These are phyloP conservation scores for Dryadomyces quercus-mongolicae DNA, from an alignment of 2,329 filamentous ascomycete genomes.

Conservation along the genomic window DNA sequence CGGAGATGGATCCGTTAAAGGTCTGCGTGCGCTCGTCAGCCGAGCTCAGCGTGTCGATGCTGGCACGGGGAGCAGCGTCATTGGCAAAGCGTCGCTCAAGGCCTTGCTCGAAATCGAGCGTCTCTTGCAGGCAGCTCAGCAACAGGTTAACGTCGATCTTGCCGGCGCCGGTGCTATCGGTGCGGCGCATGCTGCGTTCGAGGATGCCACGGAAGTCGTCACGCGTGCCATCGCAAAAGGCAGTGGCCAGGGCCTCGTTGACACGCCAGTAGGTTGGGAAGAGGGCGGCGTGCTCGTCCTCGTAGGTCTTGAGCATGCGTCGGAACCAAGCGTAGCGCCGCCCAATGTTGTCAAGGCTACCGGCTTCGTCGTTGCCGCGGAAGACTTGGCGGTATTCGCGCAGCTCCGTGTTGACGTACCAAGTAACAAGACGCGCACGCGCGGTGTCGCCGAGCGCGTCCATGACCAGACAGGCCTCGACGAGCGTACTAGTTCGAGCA, in stretches of 20 bases:
- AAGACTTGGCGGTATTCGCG: conserved; percentile 95
- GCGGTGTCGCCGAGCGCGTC: conserved; percentile 88
- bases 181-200: conserved; percentile 70
- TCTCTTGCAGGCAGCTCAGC: conserved; percentile 44
- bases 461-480: conserved; percentile 86
- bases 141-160: conserved; percentile 28
- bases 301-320: conserved; percentile 88
- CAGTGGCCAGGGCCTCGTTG: conserved; percentile 76
- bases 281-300: conserved; percentile 79
- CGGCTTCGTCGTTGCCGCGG: conserved; percentile 90
- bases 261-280: conserved; percentile 86
- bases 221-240: conserved; percentile 89
- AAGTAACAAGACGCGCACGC: conserved; percentile 69
- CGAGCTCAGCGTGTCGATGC: conserved; percentile 81
- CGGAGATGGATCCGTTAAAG: conserved; percentile 85
- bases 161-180: conserved; percentile 51
- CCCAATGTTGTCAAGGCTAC: conserved; percentile 91
- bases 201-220: conserved; percentile 93
- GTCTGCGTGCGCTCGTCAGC: conserved; percentile 61
- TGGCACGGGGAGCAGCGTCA: conserved; percentile 53
- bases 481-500: conserved; percentile 55
- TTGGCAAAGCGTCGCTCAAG: conserved; percentile 69
- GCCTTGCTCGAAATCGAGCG: conserved; percentile 89
- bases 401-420: conserved; percentile 97
- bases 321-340: conserved; percentile 94